These are phyloP conservation scores for Lentinula sp. DNA, from an alignment of 768 basidiomycete genomes.

Conservation along the genomic window DNA sequence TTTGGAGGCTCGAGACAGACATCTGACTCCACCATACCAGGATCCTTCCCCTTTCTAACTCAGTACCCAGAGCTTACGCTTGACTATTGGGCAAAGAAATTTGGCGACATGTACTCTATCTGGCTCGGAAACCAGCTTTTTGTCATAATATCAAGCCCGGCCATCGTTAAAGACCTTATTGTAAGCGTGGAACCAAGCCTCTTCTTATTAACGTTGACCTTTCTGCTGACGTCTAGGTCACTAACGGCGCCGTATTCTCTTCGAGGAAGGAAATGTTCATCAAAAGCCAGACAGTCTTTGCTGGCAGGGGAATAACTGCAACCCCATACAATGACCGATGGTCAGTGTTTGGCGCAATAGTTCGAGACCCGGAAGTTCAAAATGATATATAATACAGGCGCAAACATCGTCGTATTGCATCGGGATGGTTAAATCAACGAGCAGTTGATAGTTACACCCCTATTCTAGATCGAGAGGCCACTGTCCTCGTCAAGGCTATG, in stretches of 20 bases:
- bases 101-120: slow-evolving; percentile 27
- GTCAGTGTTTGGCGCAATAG: slow-evolving; percentile 8
- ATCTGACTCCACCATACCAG: neutral
- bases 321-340: slow-evolving; percentile 26
- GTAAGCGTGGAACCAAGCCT: slow-evolving; percentile 9
- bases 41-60: slow-evolving; percentile 17
- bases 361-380: neutral
- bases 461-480: slow-evolving; percentile 16
- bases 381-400: slow-evolving; percentile 7
- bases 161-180: slow-evolving; percentile 26
- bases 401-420: slow-evolving; percentile 16
- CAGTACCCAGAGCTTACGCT: slow-evolving; percentile 29
- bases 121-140: slow-evolving; percentile 34
- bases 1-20: no score
- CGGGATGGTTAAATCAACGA: slow-evolving; percentile 8
- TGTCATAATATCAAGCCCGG: slow-evolving; percentile 28
- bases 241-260: slow-evolving; percentile 29
- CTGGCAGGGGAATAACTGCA: slow-evolving; percentile 26
- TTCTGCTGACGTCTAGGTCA: neutral
- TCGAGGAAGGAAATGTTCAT: slow-evolving; percentile 26
- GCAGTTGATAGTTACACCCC: slow-evolving; percentile 11
- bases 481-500: slow-evolving; percentile 13
- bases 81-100: slow-evolving; percentile 25
- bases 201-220: no score
- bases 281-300: slow-evolving; percentile 28